Evolutionary conservation across 495 filamentous ascomycete species (phyloP).

Genomic region (Tuber magnatum): DNA sequence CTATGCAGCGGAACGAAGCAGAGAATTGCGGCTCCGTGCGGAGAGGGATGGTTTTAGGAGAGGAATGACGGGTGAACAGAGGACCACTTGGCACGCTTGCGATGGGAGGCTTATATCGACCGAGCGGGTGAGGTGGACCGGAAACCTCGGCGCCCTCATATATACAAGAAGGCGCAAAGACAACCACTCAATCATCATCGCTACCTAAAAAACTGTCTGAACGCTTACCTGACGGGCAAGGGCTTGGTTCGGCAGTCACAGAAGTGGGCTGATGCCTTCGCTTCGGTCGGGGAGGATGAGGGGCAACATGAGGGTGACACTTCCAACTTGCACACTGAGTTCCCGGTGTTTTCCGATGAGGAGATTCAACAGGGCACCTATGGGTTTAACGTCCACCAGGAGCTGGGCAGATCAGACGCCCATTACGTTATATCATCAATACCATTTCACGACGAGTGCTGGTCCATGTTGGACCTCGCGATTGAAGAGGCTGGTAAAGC

Average conservation of each 20-base stretch:
- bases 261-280: slow-evolving; percentile 42
- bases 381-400: slow-evolving; percentile 42
- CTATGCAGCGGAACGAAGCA: slow-evolving; percentile 31
- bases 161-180: slow-evolving; percentile 26
- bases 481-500: slow-evolving; percentile 39
- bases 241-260: slow-evolving; percentile 38
- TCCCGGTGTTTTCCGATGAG: slow-evolving; percentile 35
- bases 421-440: slow-evolving; percentile 40
- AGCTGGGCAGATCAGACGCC: slow-evolving; percentile 35
- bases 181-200: slow-evolving; percentile 31
- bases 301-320: slow-evolving; percentile 9
- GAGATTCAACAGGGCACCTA: slow-evolving; percentile 23
- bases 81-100: slow-evolving; percentile 33
- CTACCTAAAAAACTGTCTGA: slow-evolving; percentile 18
- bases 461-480: slow-evolving; percentile 40
- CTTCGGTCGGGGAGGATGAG: slow-evolving; percentile 39
- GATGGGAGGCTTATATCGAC: slow-evolving; percentile 38
- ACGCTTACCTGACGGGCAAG: slow-evolving; percentile 38
- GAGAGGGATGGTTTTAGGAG: slow-evolving; percentile 29
- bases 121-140: slow-evolving; percentile 42
- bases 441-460: slow-evolving; percentile 43
- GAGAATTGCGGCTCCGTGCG: slow-evolving; percentile 27
- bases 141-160: slow-evolving; percentile 40
- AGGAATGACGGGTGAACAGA: slow-evolving; percentile 28
- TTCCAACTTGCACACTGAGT: slow-evolving; percentile 18